Evolutionary conservation across 2,329 filamentous ascomycete genomes (phyloP), one percentile per base, ranked within the genome.

Genomic region (Ambrosiella beaveri): DNA sequence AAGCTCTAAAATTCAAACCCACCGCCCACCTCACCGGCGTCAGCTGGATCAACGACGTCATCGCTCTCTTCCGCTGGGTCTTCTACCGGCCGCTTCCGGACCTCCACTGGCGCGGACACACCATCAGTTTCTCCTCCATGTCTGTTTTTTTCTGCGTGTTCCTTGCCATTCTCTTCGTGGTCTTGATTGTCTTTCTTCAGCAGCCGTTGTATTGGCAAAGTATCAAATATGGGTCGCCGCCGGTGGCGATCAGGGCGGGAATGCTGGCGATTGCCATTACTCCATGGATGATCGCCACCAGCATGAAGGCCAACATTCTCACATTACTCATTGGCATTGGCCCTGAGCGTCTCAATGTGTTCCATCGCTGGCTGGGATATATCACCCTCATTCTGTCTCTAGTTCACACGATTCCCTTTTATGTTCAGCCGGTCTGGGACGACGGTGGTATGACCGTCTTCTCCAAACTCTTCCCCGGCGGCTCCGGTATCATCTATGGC

Each of bases 211-310:
- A 90, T 73, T 95, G 88, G 80, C 73, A 85, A 65, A 93, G 86
- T 68, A 95, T 96, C 64, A 77, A 77, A 51, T 91, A 80, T 65
- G 91, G 91, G 47, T 95, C 91, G 0, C 91, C 91, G 36, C 91
- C 91, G 0, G 69, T 97, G 58, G 88, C 90, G 8, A 82, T 96
- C 61, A 80, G 91, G 63, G 77, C 89, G 7, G 91, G 91, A 53
- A 96, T 96, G 91, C 80, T 96, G 59, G 84, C 90, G 11, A 84
- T 96, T 12, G 87, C 91, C 11, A 80, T 95, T 76, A 85, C 93
- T 51, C 91, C 91, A 0, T 96, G 90, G 89, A 91, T 96, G 63
- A 74, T 95, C 55, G 88, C 84, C 15, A 82, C 93, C 9, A 88
- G 86, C 66, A 94, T 88, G 76, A 96, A 96, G 70, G 85, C 88